phyloP scores from a whole-genome alignment of 768 basidiomycete genomes.

The Pleurotus ostreatus region DNA sequence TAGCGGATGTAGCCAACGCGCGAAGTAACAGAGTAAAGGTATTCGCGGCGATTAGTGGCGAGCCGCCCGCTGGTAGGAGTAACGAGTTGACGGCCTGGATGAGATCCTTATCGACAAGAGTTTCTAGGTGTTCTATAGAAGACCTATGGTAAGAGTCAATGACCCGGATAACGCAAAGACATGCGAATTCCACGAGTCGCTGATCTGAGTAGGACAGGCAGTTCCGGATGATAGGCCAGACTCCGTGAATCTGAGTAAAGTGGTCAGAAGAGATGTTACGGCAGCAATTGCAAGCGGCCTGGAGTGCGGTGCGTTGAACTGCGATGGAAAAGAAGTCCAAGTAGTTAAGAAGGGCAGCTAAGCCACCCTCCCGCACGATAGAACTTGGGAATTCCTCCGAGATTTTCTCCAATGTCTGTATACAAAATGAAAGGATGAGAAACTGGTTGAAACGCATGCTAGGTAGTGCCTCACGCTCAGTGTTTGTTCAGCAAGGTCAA shows the following conservation, averaged over 20 bases:
- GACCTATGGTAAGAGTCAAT: conserved; percentile 89
- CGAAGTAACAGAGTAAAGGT: conserved; percentile 88
- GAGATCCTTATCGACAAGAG: conserved; percentile 72
- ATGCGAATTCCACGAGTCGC: conserved; percentile 95
- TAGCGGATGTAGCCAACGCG: conserved; percentile 82
- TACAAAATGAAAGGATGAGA: neutral
- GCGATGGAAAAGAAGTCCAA: conserved; percentile 99
- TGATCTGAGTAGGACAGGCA: conserved; percentile 92
- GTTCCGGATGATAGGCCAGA: conserved; percentile 91
- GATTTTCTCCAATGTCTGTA: conserved; percentile 94
- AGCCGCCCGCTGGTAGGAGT: conserved; percentile 81
- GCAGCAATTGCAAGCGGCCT: conserved; percentile 96
- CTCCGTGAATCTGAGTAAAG: conserved; percentile 83
- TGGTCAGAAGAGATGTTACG: conserved; percentile 87
- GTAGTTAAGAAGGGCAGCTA: conserved; percentile 89
- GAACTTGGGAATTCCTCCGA: conserved; percentile 96
- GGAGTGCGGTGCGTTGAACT: conserved; percentile 93
- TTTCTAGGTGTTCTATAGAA: conserved; percentile 82
- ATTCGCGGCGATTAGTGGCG: conserved; percentile 78
- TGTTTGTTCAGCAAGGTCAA: conserved; percentile 97
- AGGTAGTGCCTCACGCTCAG: conserved; percentile 69
- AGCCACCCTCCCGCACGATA: conserved; percentile 93
- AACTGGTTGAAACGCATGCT: conserved; percentile 13
- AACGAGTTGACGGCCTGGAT: conserved; percentile 84
- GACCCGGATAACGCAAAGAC: conserved; percentile 90